Evolutionary conservation across 495 filamentous ascomycete genomes (phyloP), one percentile per base, ranked within the genome.

Genomic region (Xylaria cubensis): DNA sequence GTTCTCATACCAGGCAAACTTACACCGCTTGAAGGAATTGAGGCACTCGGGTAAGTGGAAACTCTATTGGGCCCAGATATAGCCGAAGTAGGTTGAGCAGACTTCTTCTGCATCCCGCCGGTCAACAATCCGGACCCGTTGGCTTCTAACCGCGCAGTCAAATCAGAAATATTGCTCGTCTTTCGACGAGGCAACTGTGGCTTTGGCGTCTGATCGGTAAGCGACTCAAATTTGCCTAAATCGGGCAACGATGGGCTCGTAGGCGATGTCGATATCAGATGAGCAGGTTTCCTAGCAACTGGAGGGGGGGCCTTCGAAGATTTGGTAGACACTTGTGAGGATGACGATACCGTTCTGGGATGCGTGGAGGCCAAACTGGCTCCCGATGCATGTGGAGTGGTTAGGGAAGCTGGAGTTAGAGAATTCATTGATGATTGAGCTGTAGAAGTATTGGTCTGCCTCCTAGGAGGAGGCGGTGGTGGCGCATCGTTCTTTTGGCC

Each of bases 281-380:
- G 85, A 7, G 85, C 81, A 1, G 87, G 87, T 69, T 89, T 89
- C 64, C 80, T 82, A 4, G 85, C 86, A 61, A 89, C 80, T 0
- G 87, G 86, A n/a, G 87, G 87, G 17, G 85, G 76, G 0, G 80
- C 75, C 74, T 85, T 88, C 8, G 82, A 81, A 13, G 82, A 81
- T 42, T 82, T 82, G 9, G 67, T 69, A 3, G 81, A 72, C 19
- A 65, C 73, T 59, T 81, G 74, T 13, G 80, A 81, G 10, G 78
- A 78, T 9, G 69, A 72, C 0, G 80, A 79, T 34, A 73, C 71
- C 0, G 75, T 56, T 13, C 76, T 78, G 56, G 61, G 53, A 56
- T 63, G 76, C 19, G 64, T 75, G 24, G 66, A 62, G 21, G 59
- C n/a, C 39, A 55, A 41, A 15, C 55, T 51, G 10, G 32, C 51